Evolutionary conservation across 352 stramenopile species (phyloP).

Genomic region (Phytophthora agathidicida): DNA sequence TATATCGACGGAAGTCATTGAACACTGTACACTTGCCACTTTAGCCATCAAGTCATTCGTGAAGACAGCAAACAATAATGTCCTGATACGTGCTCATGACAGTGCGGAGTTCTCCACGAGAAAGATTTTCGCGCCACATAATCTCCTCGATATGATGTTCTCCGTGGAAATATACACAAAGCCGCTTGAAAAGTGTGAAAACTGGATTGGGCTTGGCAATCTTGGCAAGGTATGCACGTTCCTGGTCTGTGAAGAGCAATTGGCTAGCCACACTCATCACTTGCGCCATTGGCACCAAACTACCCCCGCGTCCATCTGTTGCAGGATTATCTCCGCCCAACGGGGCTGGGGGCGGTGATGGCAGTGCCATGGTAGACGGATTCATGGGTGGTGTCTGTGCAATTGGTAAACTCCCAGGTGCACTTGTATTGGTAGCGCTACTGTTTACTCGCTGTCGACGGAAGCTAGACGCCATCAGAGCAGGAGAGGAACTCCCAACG

Average conservation of each 20-base stretch:
- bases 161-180: conserved; percentile 88
- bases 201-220: conserved; percentile 83
- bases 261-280: conserved; percentile 45
- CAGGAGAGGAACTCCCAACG: conserved; percentile 40
- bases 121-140: conserved; percentile 90
- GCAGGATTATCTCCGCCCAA: conserved; percentile 9
- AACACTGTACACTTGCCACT: not conserved
- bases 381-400: conserved; percentile 37
- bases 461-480: conserved; percentile 33
- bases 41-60: conserved; percentile 57
- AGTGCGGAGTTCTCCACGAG: conserved; percentile 75
- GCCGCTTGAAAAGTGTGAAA: conserved; percentile 80
- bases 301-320: conserved; percentile 11
- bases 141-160: conserved; percentile 90
- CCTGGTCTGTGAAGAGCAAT: conserved; percentile 61
- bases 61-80: conserved; percentile 82
- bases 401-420: conserved; percentile 27
- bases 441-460: conserved; percentile 35
- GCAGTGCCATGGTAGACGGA: conserved; percentile 21
- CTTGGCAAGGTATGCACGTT: conserved; percentile 79
- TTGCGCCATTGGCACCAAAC: conserved; percentile 29
- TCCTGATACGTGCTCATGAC: conserved; percentile 88
- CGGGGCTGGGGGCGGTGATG: conserved; percentile 23
- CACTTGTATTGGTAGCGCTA: conserved; percentile 31
- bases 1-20: too few species aligned